These are phyloP conservation scores for Thinopyrum elongatum DNA, from an alignment of 176 grass and related monocot species.

Conservation along the genomic window DNA sequence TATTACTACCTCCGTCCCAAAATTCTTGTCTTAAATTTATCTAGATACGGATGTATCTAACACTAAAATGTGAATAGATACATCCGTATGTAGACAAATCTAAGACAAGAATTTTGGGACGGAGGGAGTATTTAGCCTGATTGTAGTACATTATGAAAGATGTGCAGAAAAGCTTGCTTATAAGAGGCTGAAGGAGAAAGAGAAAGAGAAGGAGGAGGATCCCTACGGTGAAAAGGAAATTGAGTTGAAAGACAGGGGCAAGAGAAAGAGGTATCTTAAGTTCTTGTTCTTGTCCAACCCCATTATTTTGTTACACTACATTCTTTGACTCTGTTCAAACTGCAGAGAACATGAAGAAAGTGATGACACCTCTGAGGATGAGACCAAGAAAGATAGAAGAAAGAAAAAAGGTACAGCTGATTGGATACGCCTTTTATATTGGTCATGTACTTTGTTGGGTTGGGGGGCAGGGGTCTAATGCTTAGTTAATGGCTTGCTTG, in stretches of 20 bases:
- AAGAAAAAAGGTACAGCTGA: constrained; percentile 56
- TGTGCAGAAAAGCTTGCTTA: constrained; percentile 97
- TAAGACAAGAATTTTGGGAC: too few relatives aligned
- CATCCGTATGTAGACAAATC: too few relatives aligned
- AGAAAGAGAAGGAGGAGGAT: constrained; percentile 31
- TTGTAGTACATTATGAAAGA: constrained; percentile 43
- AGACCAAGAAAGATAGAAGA: constrained; percentile 36
- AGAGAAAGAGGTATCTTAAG: constrained; percentile 67
- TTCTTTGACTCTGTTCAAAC: constrained; percentile 6
- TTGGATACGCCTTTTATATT: background rate
- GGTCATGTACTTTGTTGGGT: too few relatives aligned
- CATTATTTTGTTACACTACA: background rate
- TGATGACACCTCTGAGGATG: constrained; percentile 36
- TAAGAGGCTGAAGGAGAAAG: constrained; percentile 65
- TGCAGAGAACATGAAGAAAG: constrained; percentile 46
- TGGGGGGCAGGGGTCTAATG: too few relatives aligned
- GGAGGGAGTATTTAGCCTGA: background rate
- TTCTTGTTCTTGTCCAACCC: background rate
- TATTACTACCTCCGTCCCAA: too few relatives aligned
- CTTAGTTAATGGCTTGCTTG: too few relatives aligned
- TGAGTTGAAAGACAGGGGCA: constrained; percentile 33
- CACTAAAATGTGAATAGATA: too few relatives aligned
- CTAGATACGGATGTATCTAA: too few relatives aligned
- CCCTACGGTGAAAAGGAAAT: constrained; percentile 25
- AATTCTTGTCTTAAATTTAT: too few relatives aligned